phyloP scores from a whole-genome alignment of 163 green algal species.

The Coccomyxa subellipsoidea region DNA sequence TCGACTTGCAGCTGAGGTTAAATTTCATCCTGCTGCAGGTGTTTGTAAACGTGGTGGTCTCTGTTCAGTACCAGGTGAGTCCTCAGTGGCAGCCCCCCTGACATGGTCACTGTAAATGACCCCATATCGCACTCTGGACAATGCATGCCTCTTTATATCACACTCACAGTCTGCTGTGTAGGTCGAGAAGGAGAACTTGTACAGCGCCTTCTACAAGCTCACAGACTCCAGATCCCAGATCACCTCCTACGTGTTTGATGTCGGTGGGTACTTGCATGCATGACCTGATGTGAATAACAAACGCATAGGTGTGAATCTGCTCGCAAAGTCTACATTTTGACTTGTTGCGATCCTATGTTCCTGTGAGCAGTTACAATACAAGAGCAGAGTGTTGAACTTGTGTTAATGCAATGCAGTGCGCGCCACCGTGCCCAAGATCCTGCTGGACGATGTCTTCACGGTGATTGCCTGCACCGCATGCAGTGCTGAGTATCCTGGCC shows the following conservation, averaged over 20 bases:
- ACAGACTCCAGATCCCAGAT: conserved; percentile 84
- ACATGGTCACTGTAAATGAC: neutral
- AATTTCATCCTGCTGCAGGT: conserved; percentile 32
- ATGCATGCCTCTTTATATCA: neutral
- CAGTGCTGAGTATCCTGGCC: neutral
- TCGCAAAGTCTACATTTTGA: no score
- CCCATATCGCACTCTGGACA: neutral
- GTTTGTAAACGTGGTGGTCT: conserved; percentile 84
- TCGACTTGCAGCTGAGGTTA: neutral
- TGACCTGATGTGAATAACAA: no score
- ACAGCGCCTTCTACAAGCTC: conserved; percentile 89
- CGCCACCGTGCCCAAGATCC: conserved; percentile 62
- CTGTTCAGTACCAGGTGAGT: conserved; percentile 85
- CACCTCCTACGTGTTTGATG: conserved; percentile 76
- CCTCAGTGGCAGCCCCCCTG: neutral
- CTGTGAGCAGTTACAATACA: neutral
- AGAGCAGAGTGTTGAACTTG: neutral
- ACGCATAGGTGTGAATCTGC: no score
- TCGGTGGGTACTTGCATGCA: conserved; percentile 49
- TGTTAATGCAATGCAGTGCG: conserved; percentile 51
- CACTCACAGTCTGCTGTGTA: conserved; percentile 13
- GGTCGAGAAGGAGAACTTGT: conserved; percentile 59
- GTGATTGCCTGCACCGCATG: conserved; percentile 3
- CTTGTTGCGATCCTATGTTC: neutral
- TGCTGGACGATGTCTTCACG: conserved; percentile 75